Base-by-base conservation (phyloP, 768 basidiomycete genomes). In the Cubamyces sp. region DNA sequence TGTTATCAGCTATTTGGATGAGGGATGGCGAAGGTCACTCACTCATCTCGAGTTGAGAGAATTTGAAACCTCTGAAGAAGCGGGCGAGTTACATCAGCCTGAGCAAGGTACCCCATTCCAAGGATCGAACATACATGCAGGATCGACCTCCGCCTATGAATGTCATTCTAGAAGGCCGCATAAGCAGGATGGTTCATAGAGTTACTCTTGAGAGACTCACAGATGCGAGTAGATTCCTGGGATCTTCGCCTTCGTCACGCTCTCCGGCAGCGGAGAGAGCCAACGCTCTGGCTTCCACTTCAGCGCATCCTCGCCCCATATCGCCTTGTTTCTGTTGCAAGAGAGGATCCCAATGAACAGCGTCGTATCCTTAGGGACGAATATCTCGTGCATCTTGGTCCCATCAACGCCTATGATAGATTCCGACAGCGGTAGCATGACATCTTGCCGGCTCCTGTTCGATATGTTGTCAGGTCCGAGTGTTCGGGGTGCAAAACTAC, bases 11-110 rank as follows among this genome's bases (percentile, higher is more conserved):
- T 0, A 7, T 26, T 3, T 7, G 12, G 42, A 12, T 8, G 42
- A 1, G 9, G 34, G 34, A 34, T 1, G 4, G 6, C 11, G 34
- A 11, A 9, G 11, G 5, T 11, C 34, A 75, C 76, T 30, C 56
- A 79, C 79, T 81, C 72, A 78, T 79, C 61, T 79, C 78, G 15
- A 81, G 67, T 61, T 78, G 75, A 1, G 78, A 75, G 66, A 78
- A 79, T 58, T 79, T 79, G 72, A 80, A 80, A 43, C 79, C 79
- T 28, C 75, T 78, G 62, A 5, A 41, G 34, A 5, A 18, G 11
- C 5, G 9, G 11, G 34, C 9, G 15, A 16, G 14, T 26, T 9
- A 49, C 15, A 34, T 19, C 23, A 16, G 9, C 5, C 21, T 23
- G 34, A 1, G 28, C 1, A 18, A 4, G 12, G 6, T 2, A n/a